Percentiles rank a stretch among this genome's conserved stretches.
Evolutionary conservation across 164 flowering plant species (phyloP).

Genomic region (Annona cherimola): DNA sequence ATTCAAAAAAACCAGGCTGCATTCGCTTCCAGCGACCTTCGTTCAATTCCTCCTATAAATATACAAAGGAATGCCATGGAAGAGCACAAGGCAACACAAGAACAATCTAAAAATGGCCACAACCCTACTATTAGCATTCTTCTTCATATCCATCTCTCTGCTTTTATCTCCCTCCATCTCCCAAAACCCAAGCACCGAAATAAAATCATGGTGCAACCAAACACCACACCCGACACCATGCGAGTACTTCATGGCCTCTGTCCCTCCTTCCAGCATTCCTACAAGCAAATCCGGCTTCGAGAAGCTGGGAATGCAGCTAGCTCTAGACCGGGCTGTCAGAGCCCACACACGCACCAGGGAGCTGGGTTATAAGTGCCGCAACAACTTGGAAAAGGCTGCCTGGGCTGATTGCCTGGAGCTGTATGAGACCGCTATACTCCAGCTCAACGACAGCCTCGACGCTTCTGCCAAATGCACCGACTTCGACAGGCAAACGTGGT

Average conservation of each 20-base stretch:
- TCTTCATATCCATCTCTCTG: background rate
- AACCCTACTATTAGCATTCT: background rate
- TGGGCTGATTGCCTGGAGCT: slow-evolving; percentile 62
- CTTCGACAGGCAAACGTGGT: slow-evolving; percentile 55
- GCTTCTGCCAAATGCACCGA: slow-evolving; percentile 26
- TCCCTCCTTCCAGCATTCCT: background rate
- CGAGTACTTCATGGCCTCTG: slow-evolving; percentile 13
- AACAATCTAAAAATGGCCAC: too few species aligned
- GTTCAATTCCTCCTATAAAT: background rate
- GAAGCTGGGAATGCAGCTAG: slow-evolving; percentile 10
- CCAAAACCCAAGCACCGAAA: background rate
- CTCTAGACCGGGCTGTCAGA: slow-evolving; percentile 17
- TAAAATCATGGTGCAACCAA: slow-evolving; percentile 21
- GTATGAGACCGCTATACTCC: slow-evolving; percentile 32
- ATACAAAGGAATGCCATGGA: background rate
- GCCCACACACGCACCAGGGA: slow-evolving; percentile 10
- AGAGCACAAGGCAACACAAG: background rate
- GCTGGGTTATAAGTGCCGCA: slow-evolving; percentile 20
- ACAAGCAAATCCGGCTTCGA: slow-evolving; percentile 35
- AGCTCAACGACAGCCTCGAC: slow-evolving; percentile 37
- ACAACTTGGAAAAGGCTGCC: slow-evolving; percentile 41
- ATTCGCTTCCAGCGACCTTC: background rate
- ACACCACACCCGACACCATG: slow-evolving; percentile 23
- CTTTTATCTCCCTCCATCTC: slow-evolving; percentile 1
- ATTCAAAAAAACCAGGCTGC: too few species aligned